Base-by-base conservation (phyloP, 2,329 filamentous ascomycete species). In the Fragosphaeria purpurea region DNA sequence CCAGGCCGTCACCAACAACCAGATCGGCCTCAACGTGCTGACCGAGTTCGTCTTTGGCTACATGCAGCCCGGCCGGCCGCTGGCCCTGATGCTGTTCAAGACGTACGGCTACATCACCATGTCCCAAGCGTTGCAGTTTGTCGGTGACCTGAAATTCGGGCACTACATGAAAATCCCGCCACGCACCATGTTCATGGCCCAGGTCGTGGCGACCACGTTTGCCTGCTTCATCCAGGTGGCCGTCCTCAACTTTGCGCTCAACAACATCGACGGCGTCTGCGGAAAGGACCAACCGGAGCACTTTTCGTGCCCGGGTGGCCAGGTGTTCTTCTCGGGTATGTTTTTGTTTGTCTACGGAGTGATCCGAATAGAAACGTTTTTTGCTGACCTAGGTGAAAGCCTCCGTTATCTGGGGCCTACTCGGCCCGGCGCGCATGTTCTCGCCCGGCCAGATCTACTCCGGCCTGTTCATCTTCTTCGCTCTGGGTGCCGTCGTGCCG, bases 51-150 rank as follows among this genome's bases (percentile, higher is more conserved):
- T 88, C 53, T 75, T 84, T 53, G 84, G 84, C 6, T 87, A 87
- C 64, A 83, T 87, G 72, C 76, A 84, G 46, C 83, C 83, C 0
- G 84, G 84, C 32, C 74, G 75, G 4, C 83, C 84, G 2, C 71
- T 87, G 53, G 82, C 82, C 45, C 82, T 86, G 75, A 88, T 88
- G 83, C 75, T 87, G 68, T 87, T 87, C 70, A 86, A 86, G 66
- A 85, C 82, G 54, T 87, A 83, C 59, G 80, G 82, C 47, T 85
- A 84, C 61, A 77, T 85, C 50, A 79, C 73, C 65, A 83, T 85
- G 79, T 71, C 71, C 12, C 79, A 85, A 62, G 82, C 78, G 0
- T 69, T 84, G 46, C 80, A 77, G 62, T 85, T 85, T 62, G 70
- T 73, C 5, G 77, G 82, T 61, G 82, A 85, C 57, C 71, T 85